Conservation (phyloP, 345 rosid species). For the Boechera retrofracta region DNA sequence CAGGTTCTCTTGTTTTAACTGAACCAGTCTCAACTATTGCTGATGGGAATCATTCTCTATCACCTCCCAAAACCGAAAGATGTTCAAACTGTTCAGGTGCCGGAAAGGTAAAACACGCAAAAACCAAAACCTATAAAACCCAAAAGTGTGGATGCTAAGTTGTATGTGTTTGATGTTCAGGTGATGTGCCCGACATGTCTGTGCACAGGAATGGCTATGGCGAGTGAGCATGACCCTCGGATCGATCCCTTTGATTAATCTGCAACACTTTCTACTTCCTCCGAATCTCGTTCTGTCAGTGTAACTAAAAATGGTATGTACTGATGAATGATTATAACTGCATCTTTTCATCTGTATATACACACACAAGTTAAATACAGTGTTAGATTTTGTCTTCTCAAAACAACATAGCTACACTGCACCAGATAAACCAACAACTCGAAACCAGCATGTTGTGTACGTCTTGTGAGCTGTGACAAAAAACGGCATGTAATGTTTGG, state of each 20-base stretch:
- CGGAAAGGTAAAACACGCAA: conserved; percentile 67
- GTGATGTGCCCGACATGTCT: conserved; percentile 99
- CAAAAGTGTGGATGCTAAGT: conserved; percentile 17
- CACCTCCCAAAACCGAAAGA: conserved; percentile 77
- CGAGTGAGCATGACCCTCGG: conserved; percentile 93
- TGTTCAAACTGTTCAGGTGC: conserved; percentile 95
- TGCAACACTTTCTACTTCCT: conserved; percentile 9
- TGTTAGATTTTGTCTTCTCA: conserved; percentile 30
- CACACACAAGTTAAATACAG: conserved; percentile 19
- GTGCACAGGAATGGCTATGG: conserved; percentile 99
- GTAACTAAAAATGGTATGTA: conserved; percentile 37
- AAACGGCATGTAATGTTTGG: conserved; percentile 11
- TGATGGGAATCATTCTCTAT: conserved; percentile 57
- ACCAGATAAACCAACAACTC: neutral
- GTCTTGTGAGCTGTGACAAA: neutral
- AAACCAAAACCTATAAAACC: conserved; percentile 10
- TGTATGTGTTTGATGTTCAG: conserved; percentile 49
- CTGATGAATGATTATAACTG: conserved; percentile 22
- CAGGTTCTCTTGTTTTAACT: conserved; percentile 71
- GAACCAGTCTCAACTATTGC: conserved; percentile 69
- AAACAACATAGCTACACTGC: conserved; percentile 12
- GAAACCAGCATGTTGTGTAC: neutral
- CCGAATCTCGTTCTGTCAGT: neutral
- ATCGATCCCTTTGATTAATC: conserved; percentile 86
- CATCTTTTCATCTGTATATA: conserved; percentile 37